Evolutionary conservation across 177 flowering plant species (phyloP), one percentile per base, ranked within the genome.

Genomic region (Vitis hybrid): DNA sequence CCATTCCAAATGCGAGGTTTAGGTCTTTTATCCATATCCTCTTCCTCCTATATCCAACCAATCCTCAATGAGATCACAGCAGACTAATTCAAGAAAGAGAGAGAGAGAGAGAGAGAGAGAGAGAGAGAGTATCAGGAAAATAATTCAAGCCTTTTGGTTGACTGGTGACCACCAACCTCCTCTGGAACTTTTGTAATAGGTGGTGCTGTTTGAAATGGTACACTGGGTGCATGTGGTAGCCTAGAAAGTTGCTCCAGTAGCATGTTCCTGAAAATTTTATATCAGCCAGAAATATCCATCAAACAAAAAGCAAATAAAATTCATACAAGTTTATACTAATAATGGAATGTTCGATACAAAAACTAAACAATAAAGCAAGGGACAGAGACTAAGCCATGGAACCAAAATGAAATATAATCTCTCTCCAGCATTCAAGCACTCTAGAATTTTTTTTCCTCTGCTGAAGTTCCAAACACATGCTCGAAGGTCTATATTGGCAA

Each of bases 1-100:
- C 93, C 91, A 81, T 79, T 82, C 98, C 97, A 92, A 65, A 94
- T 86, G 59, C 93, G 92, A 56, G 72, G 82, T 71, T 82, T 87
- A 50, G 92, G 87, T 70, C 89, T 85, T 76, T 70, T 54, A 56
- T 94, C 97, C 85, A 91, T 82, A 63, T 80, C 79, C 73, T 85
- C 94, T 69, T 94, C 97, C 27, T 64, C 83, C 98, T 94, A 74
- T 60, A 75, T 35, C 49, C 70, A 79, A 50, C 11, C 68, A 78
- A 70, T 49, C 40, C 35, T 17, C 4, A 5, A 50, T 51, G 27
- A 73, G 61, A 3, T 19, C 58, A 66, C 63, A 70, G n/a, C 10
- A 56, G 4, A 32, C 66, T 35, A 35, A 35, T 15, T 14, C 3
- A 51, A 59, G 50, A 52, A 35, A 32, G 57, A 68, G 18, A 40